phyloP scores from a whole-genome alignment of 2,329 filamentous ascomycete species.

The Whalleya microplaca region DNA sequence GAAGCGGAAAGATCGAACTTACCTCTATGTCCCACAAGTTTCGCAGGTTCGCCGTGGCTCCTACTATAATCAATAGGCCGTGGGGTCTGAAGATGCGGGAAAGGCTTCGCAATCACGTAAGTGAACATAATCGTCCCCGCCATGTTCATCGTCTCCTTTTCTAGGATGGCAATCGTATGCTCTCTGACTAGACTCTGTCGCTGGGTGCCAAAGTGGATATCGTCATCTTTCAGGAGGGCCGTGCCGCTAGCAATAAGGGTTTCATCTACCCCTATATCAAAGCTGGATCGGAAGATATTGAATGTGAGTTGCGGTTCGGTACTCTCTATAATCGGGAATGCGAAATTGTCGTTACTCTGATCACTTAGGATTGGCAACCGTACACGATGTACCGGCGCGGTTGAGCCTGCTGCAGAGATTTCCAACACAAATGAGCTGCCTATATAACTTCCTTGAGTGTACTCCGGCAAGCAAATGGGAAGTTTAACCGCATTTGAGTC shows the following conservation, averaged over 20 bases:
- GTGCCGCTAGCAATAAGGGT: conserved; percentile 34
- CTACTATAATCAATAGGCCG: background rate
- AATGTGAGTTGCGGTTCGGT: conserved; percentile 23
- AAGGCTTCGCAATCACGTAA: conserved; percentile 36
- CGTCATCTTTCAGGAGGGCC: conserved; percentile 31
- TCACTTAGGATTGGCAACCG: conserved; percentile 34
- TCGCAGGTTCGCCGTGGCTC: background rate
- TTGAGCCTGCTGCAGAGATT: conserved; percentile 7
- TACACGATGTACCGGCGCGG: conserved; percentile 8
- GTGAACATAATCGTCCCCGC: conserved; percentile 41
- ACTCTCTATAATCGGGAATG: conserved; percentile 23
- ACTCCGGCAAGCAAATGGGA: background rate
- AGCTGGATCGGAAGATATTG: conserved; percentile 18
- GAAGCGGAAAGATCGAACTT: background rate
- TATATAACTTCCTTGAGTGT: background rate
- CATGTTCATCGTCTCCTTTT: conserved; percentile 32
- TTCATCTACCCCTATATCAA: conserved; percentile 1
- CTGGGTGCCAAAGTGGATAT: conserved; percentile 29
- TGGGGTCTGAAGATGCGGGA: conserved; percentile 5
- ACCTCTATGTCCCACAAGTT: conserved; percentile 42
- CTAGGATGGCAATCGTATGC: conserved; percentile 38
- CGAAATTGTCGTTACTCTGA: conserved; percentile 24
- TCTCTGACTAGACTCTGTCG: conserved; percentile 40
- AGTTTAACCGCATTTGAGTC: background rate
- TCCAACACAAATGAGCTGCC: conserved; percentile 10